Evolutionary conservation across 257 asterid species (phyloP).

Genomic region (Plantago elongata): DNA sequence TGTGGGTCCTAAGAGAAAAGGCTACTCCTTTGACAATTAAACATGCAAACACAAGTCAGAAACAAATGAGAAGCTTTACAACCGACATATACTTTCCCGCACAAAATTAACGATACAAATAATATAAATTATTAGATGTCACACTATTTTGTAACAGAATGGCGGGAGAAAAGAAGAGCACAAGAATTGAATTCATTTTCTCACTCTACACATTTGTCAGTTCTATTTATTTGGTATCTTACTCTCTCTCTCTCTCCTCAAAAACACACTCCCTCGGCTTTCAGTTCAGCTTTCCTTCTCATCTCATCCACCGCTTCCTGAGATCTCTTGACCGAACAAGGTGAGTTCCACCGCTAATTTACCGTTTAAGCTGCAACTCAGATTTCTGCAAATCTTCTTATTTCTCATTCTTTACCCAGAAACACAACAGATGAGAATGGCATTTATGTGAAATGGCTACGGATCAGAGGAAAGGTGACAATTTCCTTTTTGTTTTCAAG

Average conservation of each 20-base stretch:
- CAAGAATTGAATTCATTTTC: background rate
- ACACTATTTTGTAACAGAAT: background rate
- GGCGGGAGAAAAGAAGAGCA: background rate
- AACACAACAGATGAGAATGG: conserved; percentile 8
- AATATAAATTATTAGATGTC: background rate
- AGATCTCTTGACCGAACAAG: conserved; percentile 32
- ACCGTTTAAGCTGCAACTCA: conserved; percentile 5
- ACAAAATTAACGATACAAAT: background rate
- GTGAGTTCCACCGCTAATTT: conserved; percentile 20
- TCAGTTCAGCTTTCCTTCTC: conserved; percentile 23
- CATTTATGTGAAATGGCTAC: conserved; percentile 14
- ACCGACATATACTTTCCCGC: background rate
- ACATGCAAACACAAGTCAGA: too few species aligned
- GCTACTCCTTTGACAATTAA: too few species aligned
- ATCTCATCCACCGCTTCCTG: conserved; percentile 33
- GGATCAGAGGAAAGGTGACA: background rate
- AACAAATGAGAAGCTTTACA: background rate
- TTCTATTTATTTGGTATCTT: conserved; percentile 34
- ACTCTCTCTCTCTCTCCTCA: conserved; percentile 22
- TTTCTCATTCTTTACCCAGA: background rate
- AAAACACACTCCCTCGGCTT: conserved; percentile 5
- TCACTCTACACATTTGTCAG: conserved; percentile 2
- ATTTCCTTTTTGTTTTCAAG: background rate
- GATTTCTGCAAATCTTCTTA: background rate
- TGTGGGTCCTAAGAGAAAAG: too few species aligned